Evolutionary conservation across 2,329 filamentous ascomycete genomes (phyloP), one percentile per base, ranked within the genome.

Genomic region (Aspergillus udagawae): DNA sequence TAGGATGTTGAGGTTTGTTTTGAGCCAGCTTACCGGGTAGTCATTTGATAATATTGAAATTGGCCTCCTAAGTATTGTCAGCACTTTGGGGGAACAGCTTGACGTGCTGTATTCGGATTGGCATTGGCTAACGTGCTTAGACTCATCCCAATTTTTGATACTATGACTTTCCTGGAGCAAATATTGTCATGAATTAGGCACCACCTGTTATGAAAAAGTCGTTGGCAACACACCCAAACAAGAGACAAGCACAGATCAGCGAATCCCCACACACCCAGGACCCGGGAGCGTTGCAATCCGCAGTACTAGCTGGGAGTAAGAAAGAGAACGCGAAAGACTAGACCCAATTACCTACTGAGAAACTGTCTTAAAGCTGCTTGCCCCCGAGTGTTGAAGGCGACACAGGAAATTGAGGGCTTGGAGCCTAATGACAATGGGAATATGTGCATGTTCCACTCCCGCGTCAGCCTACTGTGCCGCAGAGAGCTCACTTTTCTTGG

Each of bases 401-500:
- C 4, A 53, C 32, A 38, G 14, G 14, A 14, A 17, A 29, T 41
- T 28, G 49, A 53, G 38, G 51, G 53, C 52, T 41, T 32, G 35
- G 47, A 42, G 32, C 41, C 10, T 7, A 47, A 23, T 23, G n/a
- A 32, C 35, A 10, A 42, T n/a, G 12, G 10, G 27, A 25, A 42
- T 53, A 20, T 29, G 32, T 35, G 23, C 21, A 48, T 53, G 35
- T 41, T 29, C 28, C 27, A 48, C 21, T 9, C 23, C 17, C 9
- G 35, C 29, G 21, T 20, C 10, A 41, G 12, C 44, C 29, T 54
- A 64, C 23, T 57, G 29, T 35, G 45, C 53, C 27, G 57, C 61
- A 60, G 53, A 56, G 38, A 57, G 53, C 21, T 52, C 47, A 5
- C 65, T 60, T 60, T 71, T 73, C 27, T 62, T 67, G 14, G 59